Conservation (phyloP, 352 stramenopile species). For the Pythium rishiriense region DNA sequence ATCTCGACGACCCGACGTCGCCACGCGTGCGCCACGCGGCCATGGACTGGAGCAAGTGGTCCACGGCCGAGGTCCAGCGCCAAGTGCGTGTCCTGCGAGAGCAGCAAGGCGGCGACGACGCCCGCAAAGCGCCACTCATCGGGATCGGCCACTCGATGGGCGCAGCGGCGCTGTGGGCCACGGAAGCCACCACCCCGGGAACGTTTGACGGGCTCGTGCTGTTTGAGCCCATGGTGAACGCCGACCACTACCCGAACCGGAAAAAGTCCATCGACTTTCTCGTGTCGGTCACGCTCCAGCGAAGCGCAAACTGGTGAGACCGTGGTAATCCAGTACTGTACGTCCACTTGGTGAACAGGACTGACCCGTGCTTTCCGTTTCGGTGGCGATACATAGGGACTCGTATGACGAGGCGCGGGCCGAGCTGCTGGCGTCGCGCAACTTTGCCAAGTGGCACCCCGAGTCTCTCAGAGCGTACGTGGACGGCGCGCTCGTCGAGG, state of each 20-base stretch:
- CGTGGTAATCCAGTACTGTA: no score
- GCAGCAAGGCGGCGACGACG: not conserved
- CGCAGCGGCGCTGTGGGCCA: slow-evolving; percentile 33
- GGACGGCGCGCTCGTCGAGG: slow-evolving; percentile 38
- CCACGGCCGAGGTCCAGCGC: slow-evolving; percentile 22
- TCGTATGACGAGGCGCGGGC: slow-evolving; percentile 16
- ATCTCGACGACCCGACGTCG: slow-evolving; percentile 25
- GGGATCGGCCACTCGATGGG: slow-evolving; percentile 58
- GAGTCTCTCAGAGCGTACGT: slow-evolving; percentile 35
- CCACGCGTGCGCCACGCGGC: slow-evolving; percentile 39
- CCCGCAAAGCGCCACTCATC: slow-evolving; percentile 33
- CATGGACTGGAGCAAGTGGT: slow-evolving; percentile 30
- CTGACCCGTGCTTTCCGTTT: no score
- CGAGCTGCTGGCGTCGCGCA: slow-evolving; percentile 34
- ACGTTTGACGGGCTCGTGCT: slow-evolving; percentile 47
- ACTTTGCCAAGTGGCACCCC: slow-evolving; percentile 45
- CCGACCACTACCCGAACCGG: not conserved
- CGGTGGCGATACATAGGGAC: slow-evolving; percentile 1
- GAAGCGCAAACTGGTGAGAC: slow-evolving; percentile 2
- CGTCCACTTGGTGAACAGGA: no score
- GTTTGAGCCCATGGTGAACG: slow-evolving; percentile 48
- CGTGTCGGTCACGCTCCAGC: slow-evolving; percentile 17
- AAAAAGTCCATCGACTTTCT: slow-evolving; percentile 8
- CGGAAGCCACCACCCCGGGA: slow-evolving; percentile 32
- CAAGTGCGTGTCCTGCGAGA: slow-evolving; percentile 19